phyloP scores from a whole-genome alignment of 129 eudicot species.

The Rutidosis leptorrhynchoides region DNA sequence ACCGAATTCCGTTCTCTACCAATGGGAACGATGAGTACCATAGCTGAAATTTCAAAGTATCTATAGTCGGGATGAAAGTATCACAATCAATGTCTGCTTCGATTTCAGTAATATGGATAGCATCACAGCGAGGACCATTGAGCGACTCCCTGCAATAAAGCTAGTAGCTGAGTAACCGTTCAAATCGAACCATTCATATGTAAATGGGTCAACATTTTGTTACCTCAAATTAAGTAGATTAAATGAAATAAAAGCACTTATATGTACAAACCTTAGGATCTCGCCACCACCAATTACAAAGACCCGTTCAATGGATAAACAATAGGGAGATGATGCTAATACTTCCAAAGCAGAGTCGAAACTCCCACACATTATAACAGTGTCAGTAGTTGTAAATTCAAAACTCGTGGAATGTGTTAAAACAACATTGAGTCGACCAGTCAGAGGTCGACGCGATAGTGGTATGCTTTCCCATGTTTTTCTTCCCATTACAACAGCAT shows the following conservation, averaged over 20 bases:
- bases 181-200: not conserved
- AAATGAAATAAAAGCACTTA: not conserved
- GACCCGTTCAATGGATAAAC: constrained; percentile 64
- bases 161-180: not conserved
- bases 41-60: constrained; percentile 61
- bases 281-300: constrained; percentile 93
- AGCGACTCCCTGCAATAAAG: constrained; percentile 74
- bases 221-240: not conserved
- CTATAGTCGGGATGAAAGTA: constrained; percentile 78
- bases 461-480: constrained; percentile 93
- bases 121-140: constrained; percentile 70
- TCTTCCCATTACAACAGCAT: constrained; percentile 88
- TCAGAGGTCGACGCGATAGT: constrained; percentile 53
- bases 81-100: constrained; percentile 62
- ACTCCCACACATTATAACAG: constrained; percentile 74
- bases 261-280: constrained; percentile 52
- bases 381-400: constrained; percentile 50
- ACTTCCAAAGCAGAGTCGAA: constrained; percentile 61
- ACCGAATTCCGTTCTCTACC: constrained; percentile 56
- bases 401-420: constrained; percentile 70
- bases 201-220: not conserved
- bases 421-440: constrained; percentile 79
- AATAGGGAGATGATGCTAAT: constrained; percentile 65
- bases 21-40: constrained; percentile 76
- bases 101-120: constrained; percentile 87